Conservation (phyloP, 2,329 filamentous ascomycete species). For the Coniosporium tulheliwenetii region DNA sequence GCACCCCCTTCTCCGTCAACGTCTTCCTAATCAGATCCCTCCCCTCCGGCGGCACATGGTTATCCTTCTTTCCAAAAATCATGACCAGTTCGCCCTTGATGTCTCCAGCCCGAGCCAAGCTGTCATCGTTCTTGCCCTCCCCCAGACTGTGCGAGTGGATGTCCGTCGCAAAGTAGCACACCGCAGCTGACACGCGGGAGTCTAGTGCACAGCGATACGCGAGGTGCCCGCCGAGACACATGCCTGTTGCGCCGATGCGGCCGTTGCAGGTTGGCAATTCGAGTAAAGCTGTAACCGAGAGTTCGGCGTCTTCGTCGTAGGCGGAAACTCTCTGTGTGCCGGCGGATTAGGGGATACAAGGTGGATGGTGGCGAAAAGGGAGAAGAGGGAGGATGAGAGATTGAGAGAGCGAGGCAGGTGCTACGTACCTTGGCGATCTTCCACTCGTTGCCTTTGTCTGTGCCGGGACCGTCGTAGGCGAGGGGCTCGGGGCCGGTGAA, state of each 20-base stretch:
- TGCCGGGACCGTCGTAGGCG: slow-evolving; percentile 75
- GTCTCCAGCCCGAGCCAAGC: slow-evolving; percentile 41
- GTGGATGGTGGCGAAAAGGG: not conserved
- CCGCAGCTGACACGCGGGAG: slow-evolving; percentile 55
- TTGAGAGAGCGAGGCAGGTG: not conserved
- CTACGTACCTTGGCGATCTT: slow-evolving; percentile 58
- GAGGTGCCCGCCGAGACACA: slow-evolving; percentile 88
- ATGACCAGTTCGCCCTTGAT: slow-evolving; percentile 70
- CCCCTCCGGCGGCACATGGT: slow-evolving; percentile 70
- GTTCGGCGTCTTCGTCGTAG: slow-evolving; percentile 50
- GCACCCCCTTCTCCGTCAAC: slow-evolving; percentile 57
- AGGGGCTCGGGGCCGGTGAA: slow-evolving; percentile 75
- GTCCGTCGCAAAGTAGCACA: slow-evolving; percentile 88
- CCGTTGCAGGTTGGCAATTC: slow-evolving; percentile 46
- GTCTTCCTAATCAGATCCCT: slow-evolving; percentile 72
- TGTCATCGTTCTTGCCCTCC: slow-evolving; percentile 47
- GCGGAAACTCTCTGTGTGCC: slow-evolving; percentile 56
- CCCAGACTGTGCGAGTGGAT: slow-evolving; percentile 70
- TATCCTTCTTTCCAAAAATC: slow-evolving; percentile 88
- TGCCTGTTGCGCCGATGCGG: slow-evolving; percentile 63
- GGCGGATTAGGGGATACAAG: not conserved
- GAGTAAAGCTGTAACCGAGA: slow-evolving; percentile 25
- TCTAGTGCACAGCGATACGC: slow-evolving; percentile 62
- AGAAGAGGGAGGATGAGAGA: not conserved
- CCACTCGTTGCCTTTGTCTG: slow-evolving; percentile 72